Percentiles rank a stretch among this genome's conserved stretches.
Evolutionary conservation across 495 filamentous ascomycete genomes (phyloP).

Genomic region (Pyrenula massariospora): DNA sequence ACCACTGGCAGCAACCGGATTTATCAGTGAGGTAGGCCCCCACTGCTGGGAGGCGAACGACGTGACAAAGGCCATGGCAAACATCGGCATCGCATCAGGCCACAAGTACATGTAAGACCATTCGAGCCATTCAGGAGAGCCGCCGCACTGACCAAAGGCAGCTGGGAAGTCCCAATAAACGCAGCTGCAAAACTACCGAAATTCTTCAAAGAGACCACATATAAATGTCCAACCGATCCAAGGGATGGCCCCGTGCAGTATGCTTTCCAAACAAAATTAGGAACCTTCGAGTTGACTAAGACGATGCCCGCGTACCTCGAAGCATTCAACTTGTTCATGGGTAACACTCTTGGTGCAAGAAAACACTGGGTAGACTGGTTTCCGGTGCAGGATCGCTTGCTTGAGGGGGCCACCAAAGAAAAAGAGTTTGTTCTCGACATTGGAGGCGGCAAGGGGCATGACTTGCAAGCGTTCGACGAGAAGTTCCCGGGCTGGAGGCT

Average conservation of each 20-base stretch:
- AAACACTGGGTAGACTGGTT: slow-evolving; percentile 17
- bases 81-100: too few relatives aligned
- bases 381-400: slow-evolving; percentile 13
- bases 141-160: too few relatives aligned
- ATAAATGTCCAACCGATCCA: too few relatives aligned
- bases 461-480: slow-evolving; percentile 21
- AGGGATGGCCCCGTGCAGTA: slow-evolving; percentile 29
- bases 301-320: slow-evolving; percentile 3
- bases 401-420: slow-evolving; percentile 7
- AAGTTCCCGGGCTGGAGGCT: slow-evolving; percentile 14
- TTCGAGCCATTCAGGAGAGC: too few relatives aligned
- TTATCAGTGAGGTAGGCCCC: too few relatives aligned
- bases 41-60: too few relatives aligned
- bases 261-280: slow-evolving; percentile 17
- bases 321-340: slow-evolving; percentile 16
- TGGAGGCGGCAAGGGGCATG: slow-evolving; percentile 34
- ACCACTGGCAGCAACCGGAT: too few relatives aligned
- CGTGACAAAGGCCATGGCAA: too few relatives aligned
- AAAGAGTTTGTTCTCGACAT: slow-evolving; percentile 35
- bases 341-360: slow-evolving; percentile 9
- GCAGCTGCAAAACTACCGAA: too few relatives aligned
- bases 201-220: too few relatives aligned
- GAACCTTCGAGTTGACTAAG: slow-evolving; percentile 19
- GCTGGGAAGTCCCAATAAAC: too few relatives aligned
- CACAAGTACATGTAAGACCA: too few relatives aligned